Evolutionary conservation across 2,329 filamentous ascomycete species (phyloP).

Genomic region (Calonectria honghensis): DNA sequence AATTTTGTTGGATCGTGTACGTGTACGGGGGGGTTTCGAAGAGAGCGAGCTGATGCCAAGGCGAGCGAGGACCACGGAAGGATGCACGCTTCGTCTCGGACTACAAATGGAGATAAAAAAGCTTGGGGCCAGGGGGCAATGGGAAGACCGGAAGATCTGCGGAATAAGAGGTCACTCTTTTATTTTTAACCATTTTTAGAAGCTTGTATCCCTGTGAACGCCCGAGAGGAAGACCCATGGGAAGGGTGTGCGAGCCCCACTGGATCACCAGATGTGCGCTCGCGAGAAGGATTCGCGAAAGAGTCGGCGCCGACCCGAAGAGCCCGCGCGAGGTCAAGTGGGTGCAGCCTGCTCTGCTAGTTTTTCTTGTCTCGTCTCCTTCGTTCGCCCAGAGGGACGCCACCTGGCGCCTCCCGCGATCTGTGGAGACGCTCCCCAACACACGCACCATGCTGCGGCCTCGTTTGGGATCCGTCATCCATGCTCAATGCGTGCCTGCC

Average conservation of each 20-base stretch:
- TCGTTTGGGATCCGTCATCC: neutral
- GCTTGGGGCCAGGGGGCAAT: neutral
- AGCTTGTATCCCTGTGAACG: slow-evolving; percentile 2
- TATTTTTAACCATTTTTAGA: slow-evolving; percentile 23
- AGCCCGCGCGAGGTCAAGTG: neutral
- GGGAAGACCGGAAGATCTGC: slow-evolving; percentile 12
- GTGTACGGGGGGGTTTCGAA: too few species aligned
- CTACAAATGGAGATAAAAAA: neutral
- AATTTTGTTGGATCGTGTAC: neutral
- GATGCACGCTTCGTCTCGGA: neutral
- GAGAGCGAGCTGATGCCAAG: too few species aligned
- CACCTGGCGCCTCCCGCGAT: slow-evolving; percentile 4
- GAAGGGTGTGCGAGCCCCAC: neutral
- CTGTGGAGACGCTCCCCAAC: neutral
- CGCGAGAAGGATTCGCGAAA: neutral
- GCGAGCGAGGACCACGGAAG: too few species aligned
- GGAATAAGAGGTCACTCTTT: neutral
- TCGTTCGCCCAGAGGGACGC: neutral
- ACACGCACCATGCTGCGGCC: neutral
- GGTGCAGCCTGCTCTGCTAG: neutral
- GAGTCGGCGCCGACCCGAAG: neutral
- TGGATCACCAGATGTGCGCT: neutral
- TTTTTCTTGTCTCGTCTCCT: neutral
- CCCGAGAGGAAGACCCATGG: neutral
- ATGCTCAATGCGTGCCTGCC: neutral